Evolutionary conservation across 495 filamentous ascomycete genomes (phyloP), one percentile per base, ranked within the genome.

Genomic region (Trichoderma orchidacearum): DNA sequence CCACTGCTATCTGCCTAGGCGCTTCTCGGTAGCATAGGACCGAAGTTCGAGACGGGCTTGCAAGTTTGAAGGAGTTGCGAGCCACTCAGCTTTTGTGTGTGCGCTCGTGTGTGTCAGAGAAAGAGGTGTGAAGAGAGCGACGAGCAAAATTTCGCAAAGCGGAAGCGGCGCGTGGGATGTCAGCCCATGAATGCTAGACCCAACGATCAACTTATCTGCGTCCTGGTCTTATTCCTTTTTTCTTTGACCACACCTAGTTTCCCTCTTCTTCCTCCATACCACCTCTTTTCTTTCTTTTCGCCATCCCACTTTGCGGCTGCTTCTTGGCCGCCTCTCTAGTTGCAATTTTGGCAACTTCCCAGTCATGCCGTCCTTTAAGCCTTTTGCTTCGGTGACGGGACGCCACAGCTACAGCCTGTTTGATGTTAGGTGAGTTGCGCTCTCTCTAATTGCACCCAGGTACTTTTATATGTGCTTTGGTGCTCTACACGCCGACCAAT

Each of bases 361-460:
- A 52, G 64, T 56, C 53, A 79, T 81, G 77, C 72, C 71, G 28
- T 75, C 70, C 54, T 73, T 78, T 54, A 78, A 76, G 31, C 73
- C 73, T 30, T 79, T 80, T 60, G 66, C 65, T 35, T 66, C 70
- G 31, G 72, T 71, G 52, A 66, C 66, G 35, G 68, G 68, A 45
- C 76, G 65, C 56, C 61, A 66, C 60, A 65, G 65, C 28, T 72
- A 65, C 35, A 72, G 73, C 12, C 68, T 79, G 29, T 81, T 81
- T 60, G 74, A 80, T 61, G 77, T 81, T 55, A 74, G 78, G 78
- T 81, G 65, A 62, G 75, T 48, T 48, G 23, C 23, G 23, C 41
- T 48, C 62, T 38, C 25, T 21, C 38, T 12, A 2, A 27, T 38
- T 45, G 50, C n/a, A 13, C 23, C 30, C n/a, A n/a, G n/a, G n/a